A percentile compares a stretch with the other conserved stretches of the same genome.
phyloP scores from a whole-genome alignment of 2,329 filamentous ascomycete genomes.

The Fusarium humuli region DNA sequence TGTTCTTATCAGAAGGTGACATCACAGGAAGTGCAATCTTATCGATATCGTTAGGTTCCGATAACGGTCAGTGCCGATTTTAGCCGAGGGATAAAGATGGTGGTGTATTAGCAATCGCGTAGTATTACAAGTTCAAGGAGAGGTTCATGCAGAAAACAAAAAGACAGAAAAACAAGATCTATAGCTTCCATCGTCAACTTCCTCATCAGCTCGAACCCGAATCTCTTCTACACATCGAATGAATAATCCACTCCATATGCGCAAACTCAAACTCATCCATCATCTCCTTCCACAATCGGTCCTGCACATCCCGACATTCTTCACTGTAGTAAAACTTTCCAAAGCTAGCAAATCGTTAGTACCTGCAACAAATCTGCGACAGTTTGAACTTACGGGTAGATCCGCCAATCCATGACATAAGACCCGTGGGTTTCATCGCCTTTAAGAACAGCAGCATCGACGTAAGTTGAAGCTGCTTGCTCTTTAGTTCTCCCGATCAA shows the following conservation, averaged over 20 bases:
- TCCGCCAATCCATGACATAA: conserved; percentile 11
- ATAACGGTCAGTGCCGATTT: neutral
- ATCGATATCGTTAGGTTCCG: neutral
- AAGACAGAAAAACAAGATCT: neutral
- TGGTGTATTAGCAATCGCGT: neutral
- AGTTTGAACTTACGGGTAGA: neutral
- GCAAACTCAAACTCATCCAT: conserved; percentile 16
- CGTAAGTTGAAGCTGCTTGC: neutral
- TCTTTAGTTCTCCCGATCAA: neutral
- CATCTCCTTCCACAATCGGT: conserved; percentile 1
- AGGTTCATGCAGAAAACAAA: neutral
- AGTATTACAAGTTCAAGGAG: neutral
- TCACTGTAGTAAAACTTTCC: neutral
- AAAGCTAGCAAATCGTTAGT: neutral
- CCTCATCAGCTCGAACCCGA: rapidly evolving
- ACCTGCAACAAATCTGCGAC: rapidly evolving
- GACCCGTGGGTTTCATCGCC: conserved; percentile 4
- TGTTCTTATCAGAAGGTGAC: neutral
- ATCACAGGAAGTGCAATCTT: neutral
- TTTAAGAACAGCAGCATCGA: neutral
- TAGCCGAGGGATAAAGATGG: neutral
- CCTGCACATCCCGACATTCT: neutral
- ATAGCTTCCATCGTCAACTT: neutral
- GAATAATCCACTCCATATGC: neutral
- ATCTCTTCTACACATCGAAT: neutral